Evolutionary conservation across 352 stramenopile species (phyloP).

Genomic region (Phytophthora meadii): DNA sequence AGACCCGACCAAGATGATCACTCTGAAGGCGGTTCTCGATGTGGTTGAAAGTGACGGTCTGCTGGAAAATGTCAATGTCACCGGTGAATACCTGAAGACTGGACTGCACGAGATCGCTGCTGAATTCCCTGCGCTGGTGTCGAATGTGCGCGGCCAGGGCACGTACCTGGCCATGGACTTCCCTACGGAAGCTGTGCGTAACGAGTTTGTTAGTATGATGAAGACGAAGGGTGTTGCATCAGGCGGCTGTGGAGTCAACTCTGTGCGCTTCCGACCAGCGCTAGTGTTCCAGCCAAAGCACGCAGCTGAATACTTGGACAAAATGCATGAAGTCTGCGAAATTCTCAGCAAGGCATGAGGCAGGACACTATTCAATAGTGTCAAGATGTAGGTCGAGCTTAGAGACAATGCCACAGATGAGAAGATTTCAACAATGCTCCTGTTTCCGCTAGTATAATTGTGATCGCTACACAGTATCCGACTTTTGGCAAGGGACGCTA

Average conservation of each 20-base stretch:
- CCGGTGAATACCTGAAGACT: conserved; percentile 67
- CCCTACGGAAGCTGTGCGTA: conserved; percentile 62
- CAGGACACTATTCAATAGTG: neutral
- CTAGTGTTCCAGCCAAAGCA: conserved; percentile 84
- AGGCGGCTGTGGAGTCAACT: conserved; percentile 71
- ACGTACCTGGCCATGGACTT: conserved; percentile 87
- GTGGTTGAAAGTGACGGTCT: conserved; percentile 64
- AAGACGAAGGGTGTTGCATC: conserved; percentile 68
- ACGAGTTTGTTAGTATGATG: conserved; percentile 67
- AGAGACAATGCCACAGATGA: conserved; percentile 16
- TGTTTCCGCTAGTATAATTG: too few relatives aligned
- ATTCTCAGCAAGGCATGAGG: conserved; percentile 23
- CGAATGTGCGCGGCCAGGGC: conserved; percentile 78
- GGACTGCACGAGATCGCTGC: conserved; percentile 54
- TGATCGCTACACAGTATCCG: conserved; percentile 1
- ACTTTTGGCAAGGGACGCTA: conserved; percentile 38
- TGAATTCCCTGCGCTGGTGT: conserved; percentile 66
- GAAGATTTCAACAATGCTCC: conserved; percentile 10
- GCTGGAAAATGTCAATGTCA: conserved; percentile 79
- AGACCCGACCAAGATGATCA: conserved; percentile 87
- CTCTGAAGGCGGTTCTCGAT: conserved; percentile 76
- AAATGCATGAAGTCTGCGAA: conserved; percentile 64
- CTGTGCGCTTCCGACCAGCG: conserved; percentile 79
- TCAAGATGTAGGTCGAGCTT: conserved; percentile 24
- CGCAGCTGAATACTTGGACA: conserved; percentile 75